Base-by-base conservation (phyloP, 371 early-diverging fungal genomes). In the Circinella umbellata region DNA sequence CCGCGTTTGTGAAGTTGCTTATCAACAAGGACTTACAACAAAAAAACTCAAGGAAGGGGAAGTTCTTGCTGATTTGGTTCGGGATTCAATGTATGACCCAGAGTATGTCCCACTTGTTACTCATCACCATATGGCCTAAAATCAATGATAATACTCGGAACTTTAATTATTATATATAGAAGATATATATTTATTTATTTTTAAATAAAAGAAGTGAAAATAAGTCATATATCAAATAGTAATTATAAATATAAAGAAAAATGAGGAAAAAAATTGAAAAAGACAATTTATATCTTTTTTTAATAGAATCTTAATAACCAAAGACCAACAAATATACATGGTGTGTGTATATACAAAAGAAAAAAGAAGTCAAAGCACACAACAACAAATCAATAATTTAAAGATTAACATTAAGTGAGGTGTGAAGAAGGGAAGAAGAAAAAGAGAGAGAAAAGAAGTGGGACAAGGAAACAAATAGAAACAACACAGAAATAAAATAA, bases 61-160 rank as follows among this genome's bases (percentile, higher is more conserved):
- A 64, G 73, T 82, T 34, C 67, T 89, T 64, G 81, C 69, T 54
- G 80, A 79, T 18, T 74, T 87, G 7, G 85, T 89, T 60, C 76
- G 79, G 60, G 77, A 73, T 51, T 85, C 86, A 10, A 85, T 85
- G 84, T 89, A 76, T 73, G 57, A 69, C 17, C 89, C 89, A 20
- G 84, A 86, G 63, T 89, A 89, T 54, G 86, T 89, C n/a, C 87
- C 87, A 38, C 76, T 84, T 54, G 87, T 89, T 42, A 81, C 81
- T 39, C 63, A 70, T 35, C 61, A 59, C n/a, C 38, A 51, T 27
- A 27, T 27, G 27, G 27, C 27, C 27, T 27, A 47, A 15, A 9
- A 47, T 15, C 9, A 47, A 47, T 3, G 15, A 47, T 15, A 47
- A 15, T 47, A 47, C 27, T 47, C 47, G 47, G 47, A 9, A 15